Evolutionary conservation across 129 eudicot species (phyloP).

Genomic region (Heracleum sosnowskyi): DNA sequence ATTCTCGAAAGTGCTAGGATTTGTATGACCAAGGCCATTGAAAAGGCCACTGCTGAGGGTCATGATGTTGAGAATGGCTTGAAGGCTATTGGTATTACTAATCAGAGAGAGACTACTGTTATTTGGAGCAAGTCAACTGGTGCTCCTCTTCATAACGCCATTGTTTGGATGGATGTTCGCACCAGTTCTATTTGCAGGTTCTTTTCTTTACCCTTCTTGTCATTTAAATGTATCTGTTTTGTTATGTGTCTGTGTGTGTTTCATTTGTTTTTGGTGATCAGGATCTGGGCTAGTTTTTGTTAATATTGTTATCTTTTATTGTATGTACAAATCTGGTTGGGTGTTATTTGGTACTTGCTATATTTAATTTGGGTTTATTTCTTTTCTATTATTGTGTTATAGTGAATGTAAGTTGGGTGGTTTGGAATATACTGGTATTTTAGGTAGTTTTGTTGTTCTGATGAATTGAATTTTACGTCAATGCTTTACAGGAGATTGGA

Average conservation of each 20-base stretch:
- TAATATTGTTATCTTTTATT: neutral
- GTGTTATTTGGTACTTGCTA: neutral
- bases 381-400: neutral
- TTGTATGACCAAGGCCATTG: slow-evolving; percentile 75
- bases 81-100: slow-evolving; percentile 81
- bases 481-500: slow-evolving; percentile 57
- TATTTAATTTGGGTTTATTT: neutral
- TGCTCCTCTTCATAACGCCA: slow-evolving; percentile 70
- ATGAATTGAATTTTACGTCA: neutral
- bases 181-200: slow-evolving; percentile 95
- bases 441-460: neutral
- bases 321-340: neutral
- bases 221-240: neutral
- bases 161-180: slow-evolving; percentile 98
- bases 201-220: neutral
- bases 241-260: neutral
- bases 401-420: neutral
- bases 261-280: neutral
- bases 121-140: slow-evolving; percentile 97
- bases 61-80: slow-evolving; percentile 65
- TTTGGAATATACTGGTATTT: neutral
- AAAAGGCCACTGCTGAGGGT: slow-evolving; percentile 77
- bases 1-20: slow-evolving; percentile 76
- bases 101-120: slow-evolving; percentile 92
- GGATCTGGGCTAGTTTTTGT: neutral